Conservation (phyloP, 371 early-diverging fungal species). For the Mucor sp. region DNA sequence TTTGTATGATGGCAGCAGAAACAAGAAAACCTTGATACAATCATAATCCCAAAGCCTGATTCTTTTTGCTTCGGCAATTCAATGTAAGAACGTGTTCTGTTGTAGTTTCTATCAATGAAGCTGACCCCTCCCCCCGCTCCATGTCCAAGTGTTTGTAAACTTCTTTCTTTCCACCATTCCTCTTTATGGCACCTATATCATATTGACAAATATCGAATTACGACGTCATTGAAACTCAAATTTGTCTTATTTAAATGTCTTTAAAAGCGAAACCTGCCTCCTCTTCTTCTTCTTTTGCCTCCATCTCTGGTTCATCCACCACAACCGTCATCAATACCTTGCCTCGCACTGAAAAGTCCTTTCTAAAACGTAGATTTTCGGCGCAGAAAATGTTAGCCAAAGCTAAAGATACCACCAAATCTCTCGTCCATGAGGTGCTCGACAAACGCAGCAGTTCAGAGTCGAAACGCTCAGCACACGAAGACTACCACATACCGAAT, state of each 20-base stretch:
- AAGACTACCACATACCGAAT: background rate
- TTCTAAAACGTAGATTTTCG: slow-evolving; percentile 7
- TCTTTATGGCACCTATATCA: background rate
- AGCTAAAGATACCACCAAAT: slow-evolving; percentile 23
- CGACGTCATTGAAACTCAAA: background rate
- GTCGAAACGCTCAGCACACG: background rate
- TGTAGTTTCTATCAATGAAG: background rate
- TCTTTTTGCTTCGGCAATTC: slow-evolving; percentile 2
- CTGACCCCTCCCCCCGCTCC: background rate
- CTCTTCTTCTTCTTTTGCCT: slow-evolving; percentile 4
- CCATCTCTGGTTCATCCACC: background rate
- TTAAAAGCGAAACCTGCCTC: background rate
- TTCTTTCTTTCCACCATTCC: background rate
- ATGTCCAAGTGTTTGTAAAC: background rate
- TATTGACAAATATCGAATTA: background rate
- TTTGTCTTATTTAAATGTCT: background rate
- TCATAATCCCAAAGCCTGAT: background rate
- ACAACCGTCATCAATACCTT: background rate
- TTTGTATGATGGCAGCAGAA: background rate
- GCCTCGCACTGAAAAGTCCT: background rate
- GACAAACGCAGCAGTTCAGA: slow-evolving; percentile 18
- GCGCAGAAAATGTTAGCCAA: slow-evolving; percentile 16
- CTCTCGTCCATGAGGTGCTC: slow-evolving; percentile 16
- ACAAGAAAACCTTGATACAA: background rate
- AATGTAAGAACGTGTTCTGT: background rate